Evolutionary conservation across 345 rosid species (phyloP).

Genomic region (Brassica carinata): DNA sequence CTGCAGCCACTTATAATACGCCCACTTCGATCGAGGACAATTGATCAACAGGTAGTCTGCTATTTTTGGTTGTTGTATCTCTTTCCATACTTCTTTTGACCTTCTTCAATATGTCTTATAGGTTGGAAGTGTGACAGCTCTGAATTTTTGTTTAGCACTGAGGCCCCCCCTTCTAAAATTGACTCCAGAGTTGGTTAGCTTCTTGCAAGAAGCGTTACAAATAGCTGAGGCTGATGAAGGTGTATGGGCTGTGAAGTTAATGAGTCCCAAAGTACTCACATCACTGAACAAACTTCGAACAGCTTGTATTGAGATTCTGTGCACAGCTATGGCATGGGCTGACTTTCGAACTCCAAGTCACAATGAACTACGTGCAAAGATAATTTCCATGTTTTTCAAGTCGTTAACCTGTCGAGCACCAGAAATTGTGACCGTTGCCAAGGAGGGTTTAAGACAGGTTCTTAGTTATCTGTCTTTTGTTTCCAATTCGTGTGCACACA

Average conservation of each 20-base stretch:
- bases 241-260: conserved; percentile 82
- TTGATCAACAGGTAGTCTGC: conserved; percentile 87
- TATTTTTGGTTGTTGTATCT: conserved; percentile 17
- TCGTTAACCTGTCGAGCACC: conserved; percentile 89
- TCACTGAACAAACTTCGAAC: conserved; percentile 86
- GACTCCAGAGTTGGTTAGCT: conserved; percentile 86
- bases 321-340: conserved; percentile 98
- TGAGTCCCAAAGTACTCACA: conserved; percentile 82
- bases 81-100: conserved; percentile 24
- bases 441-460: conserved; percentile 97
- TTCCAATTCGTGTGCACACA: conserved; percentile 12
- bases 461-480: conserved; percentile 25
- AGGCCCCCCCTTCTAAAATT: conserved; percentile 97
- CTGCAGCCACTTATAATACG: conserved; percentile 89
- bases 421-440: conserved; percentile 97
- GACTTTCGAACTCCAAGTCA: conserved; percentile 88
- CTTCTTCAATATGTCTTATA: conserved; percentile 42
- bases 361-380: conserved; percentile 85
- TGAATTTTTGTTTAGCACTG: conserved; percentile 92
- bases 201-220: conserved; percentile 97
- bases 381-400: conserved; percentile 98
- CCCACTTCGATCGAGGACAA: conserved; percentile 84
- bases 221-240: conserved; percentile 98
- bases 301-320: conserved; percentile 93
- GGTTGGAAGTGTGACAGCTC: conserved; percentile 96